Percentiles rank a stretch among this genome's conserved stretches.
phyloP scores from a whole-genome alignment of 805 yeast genomes.

The Lipomyces yamadae region DNA sequence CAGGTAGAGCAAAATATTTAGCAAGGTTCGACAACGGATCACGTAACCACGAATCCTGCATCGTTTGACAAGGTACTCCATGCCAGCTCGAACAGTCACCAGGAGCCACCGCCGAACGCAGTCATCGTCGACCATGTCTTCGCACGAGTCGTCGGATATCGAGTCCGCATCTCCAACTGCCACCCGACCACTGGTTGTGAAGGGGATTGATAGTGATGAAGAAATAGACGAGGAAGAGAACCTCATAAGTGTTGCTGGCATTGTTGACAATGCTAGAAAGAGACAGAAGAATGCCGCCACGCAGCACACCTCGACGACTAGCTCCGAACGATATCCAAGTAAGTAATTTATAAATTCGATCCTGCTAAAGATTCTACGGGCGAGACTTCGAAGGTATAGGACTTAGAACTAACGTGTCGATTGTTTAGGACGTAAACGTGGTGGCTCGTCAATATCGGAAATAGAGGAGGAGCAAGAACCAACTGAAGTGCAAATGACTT shows the following conservation, averaged over 20 bases:
- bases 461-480: slow-evolving; percentile 7
- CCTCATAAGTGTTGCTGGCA: not conserved
- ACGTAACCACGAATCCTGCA: not conserved
- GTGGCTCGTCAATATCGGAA: not conserved
- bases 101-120: not conserved
- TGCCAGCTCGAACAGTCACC: slow-evolving; percentile 5
- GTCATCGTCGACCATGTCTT: not conserved
- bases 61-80: not conserved
- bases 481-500: not conserved
- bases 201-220: not conserved
- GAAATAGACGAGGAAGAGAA: not conserved
- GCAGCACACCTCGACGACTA: not conserved
- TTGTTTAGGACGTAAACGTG: slow-evolving; percentile 4
- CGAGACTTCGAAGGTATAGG: not conserved
- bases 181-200: not conserved
- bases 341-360: not conserved
- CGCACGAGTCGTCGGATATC: not conserved
- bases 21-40: not conserved
- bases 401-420: not conserved
- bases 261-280: not conserved
- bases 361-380: not conserved
- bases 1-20: not conserved
- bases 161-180: not conserved
- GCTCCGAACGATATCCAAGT: not conserved
- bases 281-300: not conserved